Evolutionary conservation across 148 eudicot species (phyloP), one percentile per base, ranked within the genome.

Genomic region (Camellia granthamiana): DNA sequence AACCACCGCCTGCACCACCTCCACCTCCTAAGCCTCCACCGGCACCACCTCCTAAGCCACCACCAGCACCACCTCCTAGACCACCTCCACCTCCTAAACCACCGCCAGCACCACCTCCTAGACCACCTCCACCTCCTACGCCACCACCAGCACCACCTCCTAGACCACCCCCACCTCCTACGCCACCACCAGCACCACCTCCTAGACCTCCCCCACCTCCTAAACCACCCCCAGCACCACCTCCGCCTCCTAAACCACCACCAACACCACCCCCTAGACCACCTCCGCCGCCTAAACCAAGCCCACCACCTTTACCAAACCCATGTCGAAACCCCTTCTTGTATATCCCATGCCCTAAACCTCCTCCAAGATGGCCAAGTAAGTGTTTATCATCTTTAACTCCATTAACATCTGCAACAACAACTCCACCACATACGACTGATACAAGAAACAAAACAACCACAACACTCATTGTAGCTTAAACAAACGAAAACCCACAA

Each of bases 331-430:
- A 49, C 30, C 74, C 74, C 44, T 72, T 72, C 11, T 3, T 65
- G 43, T 21, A 65, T 6, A 65, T 65, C 13, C 69, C 69, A 65
- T 65, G 69, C 65, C 65, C 19, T 61, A 61, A 61, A 61, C 65
- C 65, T 69, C 55, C 55, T 13, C 54, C 7, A 11, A 21, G 14
- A 14, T 18, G 75, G 6, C 73, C 73, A 74, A 74, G 60, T 14
- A 74, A 55, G 78, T 63, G 78, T n/a, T 80, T 80, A n/a, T 80
- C 78, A 64, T 66, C 83, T 52, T 74, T 38, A 56, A 42, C 70
- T 51, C 59, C 64, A 15, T 14, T 41, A 51, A 21, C 41, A 43
- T 42, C 23, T 62, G 56, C 78, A 0, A 38, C 78, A 55, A 74
- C 63, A 41, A 75, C 83, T 16, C 15, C 60, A 30, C 62, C 47